phyloP scores from a whole-genome alignment of 2,329 filamentous ascomycete genomes.

The Ascochyta viciae-villosae region DNA sequence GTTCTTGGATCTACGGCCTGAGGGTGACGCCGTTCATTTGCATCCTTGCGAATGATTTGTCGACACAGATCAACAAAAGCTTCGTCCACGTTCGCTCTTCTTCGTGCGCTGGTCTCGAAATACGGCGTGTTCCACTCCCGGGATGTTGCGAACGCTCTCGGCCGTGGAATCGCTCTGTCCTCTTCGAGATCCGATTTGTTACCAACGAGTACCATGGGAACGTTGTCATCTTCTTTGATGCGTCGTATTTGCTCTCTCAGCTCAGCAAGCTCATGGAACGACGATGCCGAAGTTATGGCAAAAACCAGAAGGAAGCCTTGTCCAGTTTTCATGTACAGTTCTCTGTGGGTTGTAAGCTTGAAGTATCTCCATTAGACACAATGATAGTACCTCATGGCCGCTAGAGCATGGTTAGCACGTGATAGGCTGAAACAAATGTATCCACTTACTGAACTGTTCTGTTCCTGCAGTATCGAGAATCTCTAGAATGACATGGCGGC shows the following conservation, averaged over 20 bases:
- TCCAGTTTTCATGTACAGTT: slow-evolving; percentile 81
- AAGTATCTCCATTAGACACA: slow-evolving; percentile 17
- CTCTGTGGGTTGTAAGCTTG: slow-evolving; percentile 31
- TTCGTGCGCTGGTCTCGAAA: slow-evolving; percentile 86
- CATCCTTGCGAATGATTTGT: slow-evolving; percentile 80
- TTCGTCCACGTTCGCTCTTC: slow-evolving; percentile 86
- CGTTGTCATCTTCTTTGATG: slow-evolving; percentile 85
- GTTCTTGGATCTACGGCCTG: slow-evolving; percentile 21
- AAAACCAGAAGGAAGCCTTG: slow-evolving; percentile 93
- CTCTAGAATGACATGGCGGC: slow-evolving; percentile 86
- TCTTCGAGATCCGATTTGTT: slow-evolving; percentile 93
- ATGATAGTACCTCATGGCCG: slow-evolving; percentile 45
- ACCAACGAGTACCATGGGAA: slow-evolving; percentile 88
- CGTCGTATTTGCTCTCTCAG: slow-evolving; percentile 88
- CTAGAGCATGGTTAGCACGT: slow-evolving; percentile 29
- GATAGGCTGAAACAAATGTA: background rate
- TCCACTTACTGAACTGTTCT: slow-evolving; percentile 83
- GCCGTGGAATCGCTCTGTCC: slow-evolving; percentile 77
- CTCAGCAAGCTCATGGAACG: slow-evolving; percentile 80
- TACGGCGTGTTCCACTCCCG: slow-evolving; percentile 89
- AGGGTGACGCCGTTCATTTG: slow-evolving; percentile 48
- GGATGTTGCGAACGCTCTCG: slow-evolving; percentile 82
- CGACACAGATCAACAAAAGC: slow-evolving; percentile 85
- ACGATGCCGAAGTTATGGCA: slow-evolving; percentile 85
- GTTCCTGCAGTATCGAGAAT: slow-evolving; percentile 92